Percentiles rank a stretch among this genome's conserved stretches.
phyloP scores from a whole-genome alignment of 352 stramenopile genomes.

The Globisporangium parvum region DNA sequence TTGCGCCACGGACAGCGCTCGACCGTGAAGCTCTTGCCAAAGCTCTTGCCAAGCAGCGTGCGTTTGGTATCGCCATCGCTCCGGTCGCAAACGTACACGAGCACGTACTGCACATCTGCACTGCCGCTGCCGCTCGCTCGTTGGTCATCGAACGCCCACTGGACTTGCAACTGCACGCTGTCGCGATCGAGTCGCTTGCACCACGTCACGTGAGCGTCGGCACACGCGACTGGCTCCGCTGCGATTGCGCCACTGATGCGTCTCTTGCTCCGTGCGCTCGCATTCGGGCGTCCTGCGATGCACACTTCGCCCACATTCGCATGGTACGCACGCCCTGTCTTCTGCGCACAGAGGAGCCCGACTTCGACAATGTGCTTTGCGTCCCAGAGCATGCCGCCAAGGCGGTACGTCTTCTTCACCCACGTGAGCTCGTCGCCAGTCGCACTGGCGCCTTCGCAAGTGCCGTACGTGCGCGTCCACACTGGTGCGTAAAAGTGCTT shows the following conservation, averaged over 20 bases:
- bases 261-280: slow-evolving; percentile 14
- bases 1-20: slow-evolving; percentile 13
- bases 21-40: slow-evolving; percentile 15
- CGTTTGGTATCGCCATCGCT: slow-evolving; percentile 3
- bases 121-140: not conserved
- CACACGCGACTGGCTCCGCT: slow-evolving; percentile 8
- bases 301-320: slow-evolving; percentile 30
- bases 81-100: slow-evolving; percentile 20
- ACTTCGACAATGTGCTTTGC: slow-evolving; percentile 41
- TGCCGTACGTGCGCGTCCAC: slow-evolving; percentile 4
- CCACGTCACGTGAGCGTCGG: slow-evolving; percentile 14
- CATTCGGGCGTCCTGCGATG: slow-evolving; percentile 15
- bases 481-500: slow-evolving; percentile 35
- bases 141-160: slow-evolving; percentile 18
- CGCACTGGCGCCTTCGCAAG: not conserved
- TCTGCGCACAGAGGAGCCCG: slow-evolving; percentile 28
- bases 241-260: slow-evolving; percentile 1
- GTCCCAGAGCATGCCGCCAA: slow-evolving; percentile 34
- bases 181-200: slow-evolving; percentile 16
- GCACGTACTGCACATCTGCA: slow-evolving; percentile 21
- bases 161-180: slow-evolving; percentile 23
- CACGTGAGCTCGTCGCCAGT: slow-evolving; percentile 11
- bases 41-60: slow-evolving; percentile 26
- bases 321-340: slow-evolving; percentile 15
- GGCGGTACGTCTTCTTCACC: slow-evolving; percentile 34